phyloP scores from a whole-genome alignment of 352 stramenopile genomes.

The Pythium sp. region DNA sequence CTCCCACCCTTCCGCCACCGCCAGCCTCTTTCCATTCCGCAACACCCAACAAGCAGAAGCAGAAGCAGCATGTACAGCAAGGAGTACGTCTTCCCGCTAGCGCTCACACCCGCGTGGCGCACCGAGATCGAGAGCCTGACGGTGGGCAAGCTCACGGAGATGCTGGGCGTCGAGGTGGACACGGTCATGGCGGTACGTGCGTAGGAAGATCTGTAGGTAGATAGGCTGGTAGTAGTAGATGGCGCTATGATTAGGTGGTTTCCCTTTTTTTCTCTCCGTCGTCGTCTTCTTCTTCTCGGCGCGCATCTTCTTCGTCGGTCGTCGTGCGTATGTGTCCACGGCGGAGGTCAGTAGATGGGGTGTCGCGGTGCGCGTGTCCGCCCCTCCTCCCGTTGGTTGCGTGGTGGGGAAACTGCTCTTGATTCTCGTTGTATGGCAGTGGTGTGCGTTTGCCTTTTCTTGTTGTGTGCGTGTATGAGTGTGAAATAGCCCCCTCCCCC shows the following conservation, averaged over 20 bases:
- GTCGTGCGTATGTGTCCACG: background rate
- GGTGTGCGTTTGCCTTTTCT: slow-evolving; percentile 8
- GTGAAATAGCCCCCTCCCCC: background rate
- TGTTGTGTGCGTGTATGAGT: slow-evolving; percentile 7
- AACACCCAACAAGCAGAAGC: background rate
- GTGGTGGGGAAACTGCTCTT: slow-evolving; percentile 3
- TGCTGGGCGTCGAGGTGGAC: slow-evolving; percentile 82
- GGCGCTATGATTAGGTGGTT: background rate
- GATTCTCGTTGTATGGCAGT: slow-evolving; percentile 17
- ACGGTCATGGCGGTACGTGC: slow-evolving; percentile 80
- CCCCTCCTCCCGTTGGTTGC: background rate
- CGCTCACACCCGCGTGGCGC: slow-evolving; percentile 58
- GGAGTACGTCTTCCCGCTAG: slow-evolving; percentile 61
- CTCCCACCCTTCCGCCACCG: background rate
- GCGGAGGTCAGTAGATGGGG: background rate
- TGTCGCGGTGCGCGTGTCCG: background rate
- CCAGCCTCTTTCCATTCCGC: slow-evolving; percentile 12
- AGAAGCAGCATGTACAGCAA: slow-evolving; percentile 17
- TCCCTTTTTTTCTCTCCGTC: background rate
- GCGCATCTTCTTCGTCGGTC: slow-evolving; percentile 5
- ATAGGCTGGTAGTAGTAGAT: background rate
- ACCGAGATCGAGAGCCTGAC: slow-evolving; percentile 47
- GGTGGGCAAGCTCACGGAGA: slow-evolving; percentile 62
- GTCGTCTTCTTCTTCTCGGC: background rate
- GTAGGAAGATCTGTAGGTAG: background rate